These are phyloP conservation scores for Spergularia bocconei DNA, from an alignment of 148 eudicot species.

Conservation along the genomic window DNA sequence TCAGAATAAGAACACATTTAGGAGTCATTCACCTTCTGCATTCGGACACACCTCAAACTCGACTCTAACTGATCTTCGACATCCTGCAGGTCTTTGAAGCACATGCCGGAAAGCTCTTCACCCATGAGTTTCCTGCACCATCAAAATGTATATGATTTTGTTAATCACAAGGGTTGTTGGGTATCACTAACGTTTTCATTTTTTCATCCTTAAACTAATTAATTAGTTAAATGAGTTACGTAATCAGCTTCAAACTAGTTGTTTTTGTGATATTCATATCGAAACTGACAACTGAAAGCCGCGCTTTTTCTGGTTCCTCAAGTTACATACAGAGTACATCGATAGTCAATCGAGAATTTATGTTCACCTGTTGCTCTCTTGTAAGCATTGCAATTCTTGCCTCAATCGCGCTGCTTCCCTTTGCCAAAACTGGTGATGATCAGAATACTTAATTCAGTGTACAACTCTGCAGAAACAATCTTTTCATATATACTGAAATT, in stretches of 20 bases:
- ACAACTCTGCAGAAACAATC: too few species aligned
- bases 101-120: slow-evolving; percentile 63
- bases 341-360: too few species aligned
- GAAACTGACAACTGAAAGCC: too few species aligned
- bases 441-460: not conserved
- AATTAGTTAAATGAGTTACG: too few species aligned
- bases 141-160: not conserved
- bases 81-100: slow-evolving; percentile 52
- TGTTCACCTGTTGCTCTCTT: slow-evolving; percentile 56
- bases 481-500: too few species aligned
- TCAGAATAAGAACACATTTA: too few species aligned
- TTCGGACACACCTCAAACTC: slow-evolving; percentile 52
- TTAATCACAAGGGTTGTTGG: not conserved
- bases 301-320: too few species aligned
- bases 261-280: too few species aligned
- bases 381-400: slow-evolving; percentile 58
- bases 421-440: slow-evolving; percentile 53
- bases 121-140: slow-evolving; percentile 64
- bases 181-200: too few species aligned
- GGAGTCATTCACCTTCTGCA: slow-evolving; percentile 39
- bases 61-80: slow-evolving; percentile 59
- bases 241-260: too few species aligned
- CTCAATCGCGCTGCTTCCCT: slow-evolving; percentile 52
- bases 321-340: too few species aligned
- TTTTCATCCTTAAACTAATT: too few species aligned